Conservation (phyloP, 768 basidiomycete genomes). For the Collybia sordida region DNA sequence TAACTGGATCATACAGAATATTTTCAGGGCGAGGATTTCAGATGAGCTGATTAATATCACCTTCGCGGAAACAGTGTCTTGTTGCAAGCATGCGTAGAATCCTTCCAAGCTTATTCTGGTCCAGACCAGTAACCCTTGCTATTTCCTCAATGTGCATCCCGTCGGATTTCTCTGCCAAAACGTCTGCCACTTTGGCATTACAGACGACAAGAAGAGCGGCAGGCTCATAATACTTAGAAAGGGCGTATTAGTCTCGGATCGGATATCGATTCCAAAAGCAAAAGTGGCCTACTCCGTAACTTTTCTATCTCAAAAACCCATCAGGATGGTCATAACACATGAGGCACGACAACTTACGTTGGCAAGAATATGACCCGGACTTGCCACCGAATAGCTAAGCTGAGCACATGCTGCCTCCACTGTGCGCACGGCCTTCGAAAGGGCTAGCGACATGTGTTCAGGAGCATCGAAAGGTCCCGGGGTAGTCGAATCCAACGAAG, state of each 20-base stretch:
- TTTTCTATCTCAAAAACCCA: slow-evolving; percentile 9
- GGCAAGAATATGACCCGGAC: slow-evolving; percentile 23
- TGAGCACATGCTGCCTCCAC: slow-evolving; percentile 29
- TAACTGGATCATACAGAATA: not conserved
- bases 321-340: not conserved
- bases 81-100: slow-evolving; percentile 33
- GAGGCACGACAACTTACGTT: slow-evolving; percentile 17
- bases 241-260: not conserved
- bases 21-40: not conserved
- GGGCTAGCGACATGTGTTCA: not conserved
- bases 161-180: slow-evolving; percentile 28
- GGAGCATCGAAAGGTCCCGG: slow-evolving; percentile 1
- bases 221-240: slow-evolving; percentile 20
- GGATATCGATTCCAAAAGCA: not conserved
- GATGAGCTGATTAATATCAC: slow-evolving; percentile 13
- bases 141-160: slow-evolving; percentile 32
- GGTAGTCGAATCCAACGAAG: not conserved
- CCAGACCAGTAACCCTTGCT: slow-evolving; percentile 20
- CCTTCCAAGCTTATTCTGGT: slow-evolving; percentile 30
- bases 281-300: slow-evolving; percentile 10
- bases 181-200: slow-evolving; percentile 30
- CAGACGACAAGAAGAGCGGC: slow-evolving; percentile 28
- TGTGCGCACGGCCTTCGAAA: slow-evolving; percentile 18
- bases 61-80: slow-evolving; percentile 37
- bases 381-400: slow-evolving; percentile 20